Evolutionary conservation across 371 early-diverging fungal species (phyloP).

Genomic region (Massospora cicadina): DNA sequence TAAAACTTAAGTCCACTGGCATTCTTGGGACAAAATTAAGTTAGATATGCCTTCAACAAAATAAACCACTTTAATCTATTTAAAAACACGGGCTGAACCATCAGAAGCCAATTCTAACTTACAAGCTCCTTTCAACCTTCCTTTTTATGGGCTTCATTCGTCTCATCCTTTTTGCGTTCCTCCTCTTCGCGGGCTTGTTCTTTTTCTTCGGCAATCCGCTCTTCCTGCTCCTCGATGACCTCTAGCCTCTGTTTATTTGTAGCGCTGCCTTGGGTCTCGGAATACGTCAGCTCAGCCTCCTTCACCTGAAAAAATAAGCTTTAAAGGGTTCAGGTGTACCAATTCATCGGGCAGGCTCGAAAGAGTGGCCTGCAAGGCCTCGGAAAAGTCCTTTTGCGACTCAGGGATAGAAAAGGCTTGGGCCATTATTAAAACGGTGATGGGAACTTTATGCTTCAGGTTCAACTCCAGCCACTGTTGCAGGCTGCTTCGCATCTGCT

Average conservation of each 20-base stretch:
- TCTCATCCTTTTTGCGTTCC: constrained; percentile 18
- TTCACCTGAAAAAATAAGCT: constrained; percentile 22
- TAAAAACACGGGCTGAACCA: too few species aligned
- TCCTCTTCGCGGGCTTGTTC: constrained; percentile 28
- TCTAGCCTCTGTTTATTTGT: constrained; percentile 86
- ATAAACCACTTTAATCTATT: too few species aligned
- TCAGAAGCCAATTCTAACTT: too few species aligned
- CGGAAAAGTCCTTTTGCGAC: constrained; percentile 24
- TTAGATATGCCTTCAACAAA: too few species aligned
- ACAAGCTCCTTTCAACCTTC: constrained; percentile 10
- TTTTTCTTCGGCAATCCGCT: constrained; percentile 55
- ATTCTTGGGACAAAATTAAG: too few species aligned
- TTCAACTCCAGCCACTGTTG: constrained; percentile 91
- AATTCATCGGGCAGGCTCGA: constrained; percentile 79
- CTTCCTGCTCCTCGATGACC: constrained; percentile 86
- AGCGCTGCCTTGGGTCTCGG: constrained; percentile 69
- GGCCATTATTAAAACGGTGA: constrained; percentile 77
- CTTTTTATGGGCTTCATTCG: constrained; percentile 17
- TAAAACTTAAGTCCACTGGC: too few species aligned
- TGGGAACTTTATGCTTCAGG: constrained; percentile 75
- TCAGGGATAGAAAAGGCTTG: constrained; percentile 47
- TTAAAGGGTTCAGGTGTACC: constrained; percentile 19
- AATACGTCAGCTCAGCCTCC: constrained; percentile 73
- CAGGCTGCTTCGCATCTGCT: constrained; percentile 68
- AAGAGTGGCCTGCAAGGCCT: constrained; percentile 85